Evolutionary conservation across 2,329 filamentous ascomycete genomes (phyloP).

Genomic region (Remersonia thermophila): DNA sequence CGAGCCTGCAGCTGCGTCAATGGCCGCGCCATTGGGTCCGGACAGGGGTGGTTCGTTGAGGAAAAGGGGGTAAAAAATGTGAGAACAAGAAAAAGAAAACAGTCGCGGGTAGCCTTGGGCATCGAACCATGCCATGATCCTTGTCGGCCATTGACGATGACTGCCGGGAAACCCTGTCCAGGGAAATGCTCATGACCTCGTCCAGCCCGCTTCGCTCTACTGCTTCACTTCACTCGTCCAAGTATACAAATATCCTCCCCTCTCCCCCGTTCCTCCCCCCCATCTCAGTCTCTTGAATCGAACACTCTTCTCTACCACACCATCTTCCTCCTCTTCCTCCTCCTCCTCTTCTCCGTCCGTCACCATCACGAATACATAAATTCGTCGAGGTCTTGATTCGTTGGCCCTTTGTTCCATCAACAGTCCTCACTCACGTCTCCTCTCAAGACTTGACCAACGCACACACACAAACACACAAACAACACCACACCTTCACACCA

Average conservation of each 20-base stretch:
- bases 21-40: constrained; percentile 11
- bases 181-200: constrained; percentile 5
- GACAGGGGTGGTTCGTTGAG: constrained; percentile 5
- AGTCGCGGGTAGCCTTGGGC: constrained; percentile 8
- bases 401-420: background rate
- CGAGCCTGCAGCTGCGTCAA: constrained; percentile 6
- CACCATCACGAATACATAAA: no score
- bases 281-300: constrained; percentile 1
- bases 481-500: constrained; percentile 16
- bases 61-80: constrained; percentile 5
- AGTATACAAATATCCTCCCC: constrained; percentile 18
- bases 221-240: constrained; percentile 6
- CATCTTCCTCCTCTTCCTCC: background rate
- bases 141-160: constrained; percentile 6
- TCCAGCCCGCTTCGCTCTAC: constrained; percentile 4
- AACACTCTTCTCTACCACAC: background rate
- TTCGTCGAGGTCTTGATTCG: no score
- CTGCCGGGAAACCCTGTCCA: constrained; percentile 8
- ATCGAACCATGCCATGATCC: constrained; percentile 8
- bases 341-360: background rate
- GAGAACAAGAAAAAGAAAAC: constrained; percentile 11
- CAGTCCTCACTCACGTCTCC: background rate
- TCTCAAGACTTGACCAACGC: no score
- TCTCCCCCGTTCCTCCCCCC: constrained; percentile 3
- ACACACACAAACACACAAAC: no score